Conservation (phyloP, 1,284 basidiomycete genomes). For the Gomphus sp. region DNA sequence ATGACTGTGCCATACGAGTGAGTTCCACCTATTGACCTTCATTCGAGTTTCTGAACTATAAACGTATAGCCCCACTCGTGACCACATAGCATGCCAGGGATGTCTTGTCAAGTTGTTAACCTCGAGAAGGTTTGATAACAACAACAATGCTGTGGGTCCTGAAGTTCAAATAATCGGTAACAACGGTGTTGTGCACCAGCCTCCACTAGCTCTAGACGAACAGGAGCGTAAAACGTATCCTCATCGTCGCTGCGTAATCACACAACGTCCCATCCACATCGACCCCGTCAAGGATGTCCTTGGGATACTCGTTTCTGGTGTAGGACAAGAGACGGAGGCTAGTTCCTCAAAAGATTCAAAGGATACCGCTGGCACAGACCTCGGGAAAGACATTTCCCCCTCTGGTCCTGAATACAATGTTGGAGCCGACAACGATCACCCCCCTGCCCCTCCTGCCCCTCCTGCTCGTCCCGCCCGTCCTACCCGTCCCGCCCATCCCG, state of each 20-base stretch:
- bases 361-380: conserved; percentile 16
- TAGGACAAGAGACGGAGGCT: neutral
- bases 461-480: too few species aligned
- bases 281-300: conserved; percentile 66
- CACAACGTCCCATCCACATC: conserved; percentile 56
- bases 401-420: neutral
- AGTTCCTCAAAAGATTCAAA: too few species aligned
- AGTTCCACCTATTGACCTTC: neutral
- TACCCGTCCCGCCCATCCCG: too few species aligned
- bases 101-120: conserved; percentile 73
- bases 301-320: conserved; percentile 23
- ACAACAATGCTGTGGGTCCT: neutral
- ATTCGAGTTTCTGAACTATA: neutral
- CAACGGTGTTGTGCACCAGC: neutral
- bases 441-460: too few species aligned
- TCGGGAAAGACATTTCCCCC: conserved; percentile 54
- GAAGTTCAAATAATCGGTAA: neutral
- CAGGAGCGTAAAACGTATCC: conserved; percentile 55
- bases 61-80: conserved; percentile 44
- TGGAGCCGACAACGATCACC: too few species aligned
- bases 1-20: conserved; percentile 56
- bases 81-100: conserved; percentile 59
- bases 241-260: conserved; percentile 55
- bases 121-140: conserved; percentile 24
- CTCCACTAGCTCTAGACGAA: conserved; percentile 1